Base-by-base conservation (phyloP, 176 grass and related monocot genomes). In the Pontederia paniculata region DNA sequence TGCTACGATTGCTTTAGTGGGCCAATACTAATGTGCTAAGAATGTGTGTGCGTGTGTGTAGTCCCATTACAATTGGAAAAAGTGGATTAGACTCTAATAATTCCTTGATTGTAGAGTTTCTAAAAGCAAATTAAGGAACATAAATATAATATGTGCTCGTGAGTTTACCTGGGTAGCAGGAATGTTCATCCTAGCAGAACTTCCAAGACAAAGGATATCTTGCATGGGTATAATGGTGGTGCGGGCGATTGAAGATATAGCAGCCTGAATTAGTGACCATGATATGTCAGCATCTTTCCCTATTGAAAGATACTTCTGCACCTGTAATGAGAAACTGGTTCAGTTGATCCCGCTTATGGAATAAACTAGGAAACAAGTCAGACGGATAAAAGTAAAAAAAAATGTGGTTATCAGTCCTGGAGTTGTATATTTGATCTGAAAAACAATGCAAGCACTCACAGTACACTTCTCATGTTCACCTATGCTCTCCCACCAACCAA, bases 401-500 rank as follows among this genome's bases (percentile, higher is more conserved):
- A 47, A 4, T n/a, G 37, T 58, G 6, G 11, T 28, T 17, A 17
- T 18, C 13, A 45, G 25, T 43, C 52, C 19, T 50, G 50, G 54
- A 16, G 46, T 28, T 57, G 28, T 37, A 37, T 61, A 31, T 67
- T 17, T 48, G 18, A 41, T 61, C 37, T 50, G 47, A 50, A 16
- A 51, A 70, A 48, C 3, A 13, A 0, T 45, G 2, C 43, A 62
- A 51, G 28, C 46, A 74, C 90, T 76, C 12, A 96, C 90, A 52
- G 18, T 81, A 28, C 58, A 46, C 55, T 96, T 86, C 68, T 96
- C 90, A 67, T 81, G 73, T 48, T 86, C 76, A 9, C 55, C 72
- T 43, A 96, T 68, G 62, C 50, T 80, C 59, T 45, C 50, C 90
- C 90, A 96, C 90, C 90, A 96, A 5, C 90, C 90, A 69, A 89